Conservation (phyloP, 495 filamentous ascomycete species). For the Daldinia concentrica region DNA sequence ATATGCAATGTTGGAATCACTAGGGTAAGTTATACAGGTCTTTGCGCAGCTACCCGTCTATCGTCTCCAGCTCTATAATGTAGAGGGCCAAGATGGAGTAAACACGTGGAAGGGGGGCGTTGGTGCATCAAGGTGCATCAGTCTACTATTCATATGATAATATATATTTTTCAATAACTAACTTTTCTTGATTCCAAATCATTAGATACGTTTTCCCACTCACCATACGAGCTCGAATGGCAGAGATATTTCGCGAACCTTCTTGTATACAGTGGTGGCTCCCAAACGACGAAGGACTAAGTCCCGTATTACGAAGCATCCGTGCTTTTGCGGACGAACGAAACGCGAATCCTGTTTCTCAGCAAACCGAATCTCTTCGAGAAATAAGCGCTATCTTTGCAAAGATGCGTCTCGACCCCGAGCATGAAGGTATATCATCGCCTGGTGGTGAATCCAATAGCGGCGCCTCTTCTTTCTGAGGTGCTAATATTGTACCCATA, state of each 20-base stretch:
- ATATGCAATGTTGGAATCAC: slow-evolving; percentile 77
- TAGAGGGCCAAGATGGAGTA: background rate
- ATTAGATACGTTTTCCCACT: slow-evolving; percentile 82
- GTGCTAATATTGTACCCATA: background rate
- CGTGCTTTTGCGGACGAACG: slow-evolving; percentile 81
- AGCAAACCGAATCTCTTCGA: slow-evolving; percentile 71
- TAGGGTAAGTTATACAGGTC: slow-evolving; percentile 71
- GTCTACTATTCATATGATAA: too few relatives aligned
- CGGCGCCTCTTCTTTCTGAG: slow-evolving; percentile 30
- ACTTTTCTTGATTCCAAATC: slow-evolving; percentile 15
- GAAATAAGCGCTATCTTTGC: slow-evolving; percentile 80
- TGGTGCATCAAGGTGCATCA: too few relatives aligned
- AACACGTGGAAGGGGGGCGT: background rate
- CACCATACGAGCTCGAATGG: slow-evolving; percentile 76
- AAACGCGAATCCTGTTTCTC: slow-evolving; percentile 66
- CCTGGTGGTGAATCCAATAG: slow-evolving; percentile 38
- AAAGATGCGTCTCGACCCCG: slow-evolving; percentile 50
- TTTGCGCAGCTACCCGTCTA: background rate
- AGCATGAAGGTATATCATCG: slow-evolving; percentile 29
- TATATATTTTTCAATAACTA: slow-evolving; percentile 40
- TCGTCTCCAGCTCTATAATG: background rate
- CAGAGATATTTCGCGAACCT: slow-evolving; percentile 72
- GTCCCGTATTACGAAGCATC: slow-evolving; percentile 74
- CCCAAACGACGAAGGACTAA: slow-evolving; percentile 79
- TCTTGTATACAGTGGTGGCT: slow-evolving; percentile 86